Base-by-base conservation (phyloP, 768 basidiomycete species). In the Termitomyces sp. region DNA sequence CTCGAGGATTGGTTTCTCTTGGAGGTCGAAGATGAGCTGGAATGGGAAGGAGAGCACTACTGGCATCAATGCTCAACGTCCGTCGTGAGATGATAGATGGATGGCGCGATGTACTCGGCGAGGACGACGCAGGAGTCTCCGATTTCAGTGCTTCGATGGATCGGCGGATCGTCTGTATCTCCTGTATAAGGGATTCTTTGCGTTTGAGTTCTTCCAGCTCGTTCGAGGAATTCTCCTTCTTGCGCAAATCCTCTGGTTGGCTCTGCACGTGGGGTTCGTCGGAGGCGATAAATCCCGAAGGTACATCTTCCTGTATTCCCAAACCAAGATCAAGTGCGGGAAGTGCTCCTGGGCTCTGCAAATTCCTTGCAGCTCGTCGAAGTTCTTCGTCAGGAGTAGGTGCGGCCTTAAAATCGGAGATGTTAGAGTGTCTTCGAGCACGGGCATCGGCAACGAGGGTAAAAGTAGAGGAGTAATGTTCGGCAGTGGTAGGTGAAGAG, bases 81-180 rank as follows among this genome's bases (percentile, higher is more conserved):
- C 85, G 82, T 47, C 82, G 80, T 13, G 88, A 88, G n/a, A 80
- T 75, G 62, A 87, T 70, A 8, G 89, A 91, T 12, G 84, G 81
- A 47, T 78, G 80, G 54, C 84, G 84, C 52, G 87, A 89, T n/a
- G 78, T 78, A 54, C 79, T 76, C 26, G 85, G 79, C 12, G 77
- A 79, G 24, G 86, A 86, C n/a, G 83, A 81, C 20, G 79, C 79
- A 18, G 89, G 86, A 8, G 86, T 87, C 45, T 90, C 89, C 4
- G 86, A 78, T 67, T 86, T 87, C 42, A 93, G 75, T 3, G 83
- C 76, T 55, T 92, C 89, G 67, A 93, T 90, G 10, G 91, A 91
- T 64, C 82, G 79, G 50, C 91, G 83, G 59, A 93, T 89, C 13
- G 81, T 87, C 65, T 89, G 84, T 43, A 93, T 93, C 70, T 93